Evolutionary conservation across 129 eudicot species (phyloP).

Genomic region (Lactuca sativa): DNA sequence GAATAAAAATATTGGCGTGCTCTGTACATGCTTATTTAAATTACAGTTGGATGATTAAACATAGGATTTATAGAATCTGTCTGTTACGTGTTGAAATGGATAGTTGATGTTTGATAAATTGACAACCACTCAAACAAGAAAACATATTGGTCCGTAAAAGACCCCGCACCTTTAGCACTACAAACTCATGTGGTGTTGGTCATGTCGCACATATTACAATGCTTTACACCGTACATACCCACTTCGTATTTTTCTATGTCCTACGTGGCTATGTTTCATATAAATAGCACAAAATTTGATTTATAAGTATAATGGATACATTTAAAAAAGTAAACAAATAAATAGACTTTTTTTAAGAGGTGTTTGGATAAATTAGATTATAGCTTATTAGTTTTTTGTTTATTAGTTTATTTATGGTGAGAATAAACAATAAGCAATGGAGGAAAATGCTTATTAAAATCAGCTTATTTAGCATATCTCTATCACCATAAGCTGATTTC

Average conservation of each 20-base stretch:
- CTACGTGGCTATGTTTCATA: not conserved
- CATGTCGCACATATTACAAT: not conserved
- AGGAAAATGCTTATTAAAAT: too few species aligned
- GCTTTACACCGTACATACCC: not conserved
- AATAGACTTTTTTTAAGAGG: too few species aligned
- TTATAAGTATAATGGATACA: too few species aligned
- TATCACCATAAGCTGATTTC: too few species aligned
- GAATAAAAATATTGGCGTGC: too few species aligned
- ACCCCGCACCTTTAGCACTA: constrained; percentile 23
- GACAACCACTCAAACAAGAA: constrained; percentile 13
- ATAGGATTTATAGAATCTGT: not conserved
- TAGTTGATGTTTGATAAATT: constrained; percentile 13
- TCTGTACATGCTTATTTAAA: too few species aligned
- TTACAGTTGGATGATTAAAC: not conserved
- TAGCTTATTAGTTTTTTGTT: too few species aligned
- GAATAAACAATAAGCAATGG: too few species aligned
- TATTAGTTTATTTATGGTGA: too few species aligned
- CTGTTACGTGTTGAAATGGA: constrained; percentile 8
- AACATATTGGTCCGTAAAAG: constrained; percentile 24
- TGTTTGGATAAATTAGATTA: too few species aligned
- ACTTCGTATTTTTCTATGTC: not conserved
- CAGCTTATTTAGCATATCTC: too few species aligned
- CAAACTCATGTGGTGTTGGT: constrained; percentile 23
- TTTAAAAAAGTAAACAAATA: too few species aligned
- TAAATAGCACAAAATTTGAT: not conserved